Base-by-base conservation (phyloP, 2,329 filamentous ascomycete genomes). In the Diaporthe sp. region DNA sequence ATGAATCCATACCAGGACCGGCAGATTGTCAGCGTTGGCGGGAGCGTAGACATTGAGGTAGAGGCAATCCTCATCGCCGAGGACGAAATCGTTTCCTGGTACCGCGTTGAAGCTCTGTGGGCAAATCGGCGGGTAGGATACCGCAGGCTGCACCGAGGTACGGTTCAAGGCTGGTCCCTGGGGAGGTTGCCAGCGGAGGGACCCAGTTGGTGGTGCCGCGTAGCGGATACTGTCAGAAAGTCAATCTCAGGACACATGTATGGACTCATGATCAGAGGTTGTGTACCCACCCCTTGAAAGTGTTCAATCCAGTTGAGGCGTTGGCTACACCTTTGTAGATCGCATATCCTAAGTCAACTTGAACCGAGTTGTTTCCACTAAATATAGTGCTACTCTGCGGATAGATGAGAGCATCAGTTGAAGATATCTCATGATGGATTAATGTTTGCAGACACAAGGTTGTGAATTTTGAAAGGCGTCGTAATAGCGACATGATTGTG, bases 1-100 rank as follows among this genome's bases (percentile, higher is more conserved):
- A 42, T 74, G 72, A 17, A 74, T 74, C 72, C 64, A 74, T 22
- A 70, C 64, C 64, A 74, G 58, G 2, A 74, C 72, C n/a, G 72
- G 72, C 17, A 74, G 33, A 7, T 40, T 45, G 8, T 52, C 30
- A 30, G 72, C 64, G 42, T 57, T 50, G 12, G 64, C 4, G 1
- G 72, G 38, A n/a, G 72, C 42, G 19, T 69, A 70, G n/a, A 74
- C 52, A 22, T 33, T 74, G 15, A 54, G 17, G 52, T 61, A 70
- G n/a, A 74, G 42, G 45, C 72, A 74, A 57, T 74, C 72, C 64
- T 74, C 72, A 38, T 74, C 35, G 13, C 74, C 54, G 9, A 57
- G 54, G 54, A 57, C 30, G 30, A 57, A 57, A 10, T 57, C 30
- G 9, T 57, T 57, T 35, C 54, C 30, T 45, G 64, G n/a, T 61